Evolutionary conservation across 225 moss, liverwort and hornwort genomes (phyloP).

Genomic region (Ulota crispa): DNA sequence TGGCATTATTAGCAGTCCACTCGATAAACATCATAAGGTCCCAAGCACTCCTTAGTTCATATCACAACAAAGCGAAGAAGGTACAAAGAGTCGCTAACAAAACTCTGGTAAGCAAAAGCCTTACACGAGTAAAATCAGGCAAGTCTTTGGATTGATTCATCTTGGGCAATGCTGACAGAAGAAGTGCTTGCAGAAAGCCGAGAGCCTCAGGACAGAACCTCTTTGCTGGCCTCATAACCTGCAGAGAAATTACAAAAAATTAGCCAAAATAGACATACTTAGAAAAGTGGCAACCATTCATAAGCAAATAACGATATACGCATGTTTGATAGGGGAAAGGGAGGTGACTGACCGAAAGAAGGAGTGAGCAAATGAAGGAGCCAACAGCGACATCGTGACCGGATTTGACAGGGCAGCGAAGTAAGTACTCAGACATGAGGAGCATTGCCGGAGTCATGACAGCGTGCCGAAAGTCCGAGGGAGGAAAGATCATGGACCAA

Average conservation of each 20-base stretch:
- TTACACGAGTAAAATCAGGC: conserved; percentile 48
- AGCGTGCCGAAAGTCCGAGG: conserved; percentile 94
- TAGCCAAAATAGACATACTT: not conserved
- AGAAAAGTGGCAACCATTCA: conserved; percentile 9
- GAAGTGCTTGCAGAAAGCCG: conserved; percentile 74
- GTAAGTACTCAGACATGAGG: conserved; percentile 88
- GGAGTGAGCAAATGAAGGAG: conserved; percentile 77
- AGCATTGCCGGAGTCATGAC: conserved; percentile 95
- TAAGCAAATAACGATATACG: conserved; percentile 16
- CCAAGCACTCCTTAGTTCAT: not conserved
- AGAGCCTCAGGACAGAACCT: conserved; percentile 95
- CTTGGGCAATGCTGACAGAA: conserved; percentile 80
- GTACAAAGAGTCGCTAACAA: not conserved
- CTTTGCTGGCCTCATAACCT: conserved; percentile 80
- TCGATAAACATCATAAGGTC: not conserved
- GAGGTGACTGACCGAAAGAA: conserved; percentile 70
- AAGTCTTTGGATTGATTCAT: conserved; percentile 33
- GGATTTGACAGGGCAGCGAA: conserved; percentile 81
- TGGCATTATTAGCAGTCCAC: not conserved
- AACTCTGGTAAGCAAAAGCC: conserved; percentile 20
- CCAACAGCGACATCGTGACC: conserved; percentile 81
- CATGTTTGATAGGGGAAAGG: not conserved
- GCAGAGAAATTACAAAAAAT: conserved; percentile 18
- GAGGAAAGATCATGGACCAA: conserved; percentile 95
- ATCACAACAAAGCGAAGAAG: not conserved